phyloP scores from a whole-genome alignment of 768 basidiomycete genomes.

The Calvatia gigantea region DNA sequence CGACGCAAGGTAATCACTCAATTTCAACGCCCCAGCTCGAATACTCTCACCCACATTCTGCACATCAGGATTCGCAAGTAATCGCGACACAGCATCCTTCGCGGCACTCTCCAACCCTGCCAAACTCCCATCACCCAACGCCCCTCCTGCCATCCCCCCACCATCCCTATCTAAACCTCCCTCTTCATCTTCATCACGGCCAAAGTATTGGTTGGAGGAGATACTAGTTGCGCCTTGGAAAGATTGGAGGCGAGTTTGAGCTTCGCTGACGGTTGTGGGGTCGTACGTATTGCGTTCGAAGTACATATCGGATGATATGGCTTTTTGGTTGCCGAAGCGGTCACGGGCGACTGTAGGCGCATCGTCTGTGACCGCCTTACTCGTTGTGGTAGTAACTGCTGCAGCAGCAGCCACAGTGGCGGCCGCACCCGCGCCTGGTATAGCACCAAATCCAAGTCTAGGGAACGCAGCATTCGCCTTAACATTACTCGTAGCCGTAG shows the following conservation, averaged over 20 bases:
- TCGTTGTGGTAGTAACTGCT: conserved; percentile 28
- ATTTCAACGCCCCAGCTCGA: conserved; percentile 78
- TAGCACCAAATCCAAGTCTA: conserved; percentile 81
- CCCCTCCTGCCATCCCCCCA: conserved; percentile 33
- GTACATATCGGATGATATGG: conserved; percentile 97
- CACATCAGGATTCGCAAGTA: conserved; percentile 84
- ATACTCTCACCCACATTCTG: conserved; percentile 82
- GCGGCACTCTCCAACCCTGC: conserved; percentile 62
- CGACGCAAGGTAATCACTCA: conserved; percentile 28
- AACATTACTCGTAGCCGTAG: conserved; percentile 19
- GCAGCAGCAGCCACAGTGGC: conserved; percentile 40
- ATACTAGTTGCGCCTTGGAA: conserved; percentile 94
- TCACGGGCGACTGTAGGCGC: conserved; percentile 80
- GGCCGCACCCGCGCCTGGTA: conserved; percentile 59
- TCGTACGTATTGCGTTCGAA: conserved; percentile 91
- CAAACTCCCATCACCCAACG: conserved; percentile 53
- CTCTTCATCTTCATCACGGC: conserved; percentile 85
- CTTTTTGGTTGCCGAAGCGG: conserved; percentile 90
- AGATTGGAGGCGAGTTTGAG: conserved; percentile 71
- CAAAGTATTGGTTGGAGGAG: conserved; percentile 96
- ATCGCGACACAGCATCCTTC: conserved; percentile 67
- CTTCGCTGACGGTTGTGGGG: conserved; percentile 63
- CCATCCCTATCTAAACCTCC: conserved; percentile 40
- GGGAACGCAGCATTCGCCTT: conserved; percentile 49
- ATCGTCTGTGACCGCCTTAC: conserved; percentile 42